phyloP scores from a whole-genome alignment of 2,329 filamentous ascomycete genomes.

The Alternaria postmessia region DNA sequence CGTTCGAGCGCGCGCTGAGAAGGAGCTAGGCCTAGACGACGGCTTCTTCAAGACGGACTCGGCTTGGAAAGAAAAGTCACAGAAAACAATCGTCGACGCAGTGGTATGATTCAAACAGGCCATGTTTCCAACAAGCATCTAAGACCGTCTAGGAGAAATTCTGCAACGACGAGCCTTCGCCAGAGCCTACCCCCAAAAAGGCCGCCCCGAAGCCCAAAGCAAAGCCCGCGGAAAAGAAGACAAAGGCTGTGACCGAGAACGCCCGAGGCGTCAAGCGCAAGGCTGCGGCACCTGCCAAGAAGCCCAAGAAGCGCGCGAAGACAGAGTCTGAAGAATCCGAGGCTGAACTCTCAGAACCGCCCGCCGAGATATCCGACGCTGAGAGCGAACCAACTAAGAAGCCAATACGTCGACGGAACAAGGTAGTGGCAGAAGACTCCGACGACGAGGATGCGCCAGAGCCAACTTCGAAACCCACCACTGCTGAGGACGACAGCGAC shows the following conservation, averaged over 20 bases:
- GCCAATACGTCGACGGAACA: slow-evolving; percentile 32
- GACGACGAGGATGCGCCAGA: slow-evolving; percentile 32
- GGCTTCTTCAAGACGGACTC: slow-evolving; percentile 64
- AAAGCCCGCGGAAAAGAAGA: slow-evolving; percentile 35
- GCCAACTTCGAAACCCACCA: slow-evolving; percentile 16
- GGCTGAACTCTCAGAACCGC: slow-evolving; percentile 27
- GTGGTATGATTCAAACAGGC: slow-evolving; percentile 33
- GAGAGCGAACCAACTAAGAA: slow-evolving; percentile 42
- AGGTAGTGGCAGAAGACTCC: slow-evolving; percentile 40
- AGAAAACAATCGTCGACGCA: slow-evolving; percentile 36
- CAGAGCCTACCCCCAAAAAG: slow-evolving; percentile 32
- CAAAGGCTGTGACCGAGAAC: slow-evolving; percentile 20
- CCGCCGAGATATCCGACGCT: slow-evolving; percentile 30
- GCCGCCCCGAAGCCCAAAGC: slow-evolving; percentile 28
- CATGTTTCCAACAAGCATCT: no score
- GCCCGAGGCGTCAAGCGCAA: slow-evolving; percentile 44
- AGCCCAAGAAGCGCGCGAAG: slow-evolving; percentile 28
- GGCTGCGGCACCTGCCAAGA: slow-evolving; percentile 37
- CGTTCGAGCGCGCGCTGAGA: slow-evolving; percentile 62
- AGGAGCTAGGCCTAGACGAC: slow-evolving; percentile 59
- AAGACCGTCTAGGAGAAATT: slow-evolving; percentile 36
- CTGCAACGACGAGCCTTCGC: slow-evolving; percentile 34
- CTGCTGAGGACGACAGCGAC: slow-evolving; percentile 24
- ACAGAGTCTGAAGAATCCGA: slow-evolving; percentile 39
- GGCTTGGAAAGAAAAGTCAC: slow-evolving; percentile 65